These are phyloP conservation scores for Trypanosoma grayi DNA, from an alignment of 208 protist species.

Conservation along the genomic window DNA sequence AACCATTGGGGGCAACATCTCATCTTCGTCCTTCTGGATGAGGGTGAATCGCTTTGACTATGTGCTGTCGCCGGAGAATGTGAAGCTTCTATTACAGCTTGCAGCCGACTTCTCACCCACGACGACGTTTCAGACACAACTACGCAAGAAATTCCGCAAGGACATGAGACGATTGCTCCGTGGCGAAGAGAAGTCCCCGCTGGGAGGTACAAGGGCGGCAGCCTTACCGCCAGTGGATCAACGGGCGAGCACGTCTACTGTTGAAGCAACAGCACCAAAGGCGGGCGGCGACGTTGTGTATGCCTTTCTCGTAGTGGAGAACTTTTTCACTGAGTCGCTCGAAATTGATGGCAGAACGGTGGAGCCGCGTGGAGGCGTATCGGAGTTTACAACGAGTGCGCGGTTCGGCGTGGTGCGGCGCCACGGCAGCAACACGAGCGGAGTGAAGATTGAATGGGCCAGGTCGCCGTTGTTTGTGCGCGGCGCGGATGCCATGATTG, in stretches of 20 bases:
- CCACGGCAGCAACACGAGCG: constrained; percentile 11
- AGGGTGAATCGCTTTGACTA: constrained; percentile 64
- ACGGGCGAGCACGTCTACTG: neutral
- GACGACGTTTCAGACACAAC: constrained; percentile 49
- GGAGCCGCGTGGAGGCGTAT: constrained; percentile 34
- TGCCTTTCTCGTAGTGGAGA: constrained; percentile 44
- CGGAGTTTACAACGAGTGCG: constrained; percentile 35
- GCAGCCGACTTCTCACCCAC: constrained; percentile 47
- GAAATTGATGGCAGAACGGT: constrained; percentile 30
- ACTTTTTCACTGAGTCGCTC: constrained; percentile 41
- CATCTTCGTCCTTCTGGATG: constrained; percentile 51
- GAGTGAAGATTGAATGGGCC: constrained; percentile 44
- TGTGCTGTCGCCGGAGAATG: constrained; percentile 73
- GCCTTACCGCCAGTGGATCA: neutral
- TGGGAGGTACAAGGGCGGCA: neutral
- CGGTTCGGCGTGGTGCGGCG: constrained; percentile 29
- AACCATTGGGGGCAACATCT: constrained; percentile 40
- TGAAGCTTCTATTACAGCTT: constrained; percentile 47
- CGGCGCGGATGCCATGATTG: constrained; percentile 48
- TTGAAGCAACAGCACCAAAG: neutral
- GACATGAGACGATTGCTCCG: constrained; percentile 16
- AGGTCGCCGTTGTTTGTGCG: constrained; percentile 63
- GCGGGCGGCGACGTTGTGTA: constrained; percentile 20
- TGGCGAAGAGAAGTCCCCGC: neutral
- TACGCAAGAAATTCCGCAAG: constrained; percentile 50